Evolutionary conservation across 306 rosid genomes (phyloP).

Genomic region (Ammopiptanthus mongolicus): DNA sequence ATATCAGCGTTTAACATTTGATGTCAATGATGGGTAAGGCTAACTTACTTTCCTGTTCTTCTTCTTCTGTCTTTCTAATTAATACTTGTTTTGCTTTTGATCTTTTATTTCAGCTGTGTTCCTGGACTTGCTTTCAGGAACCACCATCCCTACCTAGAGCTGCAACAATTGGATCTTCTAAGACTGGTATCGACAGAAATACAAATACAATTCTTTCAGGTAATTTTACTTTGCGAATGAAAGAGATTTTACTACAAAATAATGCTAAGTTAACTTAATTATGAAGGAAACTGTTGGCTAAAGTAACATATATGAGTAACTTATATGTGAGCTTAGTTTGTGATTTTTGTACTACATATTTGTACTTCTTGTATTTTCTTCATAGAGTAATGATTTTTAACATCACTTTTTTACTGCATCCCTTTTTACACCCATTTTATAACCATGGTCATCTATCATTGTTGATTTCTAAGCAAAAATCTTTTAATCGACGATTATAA

Average conservation of each 20-base stretch:
- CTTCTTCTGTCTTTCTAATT: neutral
- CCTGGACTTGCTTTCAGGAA: constrained; percentile 51
- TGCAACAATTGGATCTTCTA: constrained; percentile 42
- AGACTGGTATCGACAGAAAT: constrained; percentile 24
- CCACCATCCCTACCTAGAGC: constrained; percentile 29
- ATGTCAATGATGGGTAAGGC: constrained; percentile 37
- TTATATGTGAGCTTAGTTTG: too few species aligned
- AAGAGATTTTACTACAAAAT: neutral
- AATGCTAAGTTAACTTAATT: too few species aligned
- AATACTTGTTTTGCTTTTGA: constrained; percentile 2
- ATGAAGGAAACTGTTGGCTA: too few species aligned
- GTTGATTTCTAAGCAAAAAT: too few species aligned
- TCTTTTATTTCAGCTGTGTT: constrained; percentile 28
- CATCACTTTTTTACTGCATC: too few species aligned
- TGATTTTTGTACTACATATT: too few species aligned
- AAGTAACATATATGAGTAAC: too few species aligned
- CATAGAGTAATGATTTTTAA: too few species aligned
- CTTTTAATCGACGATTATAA: too few species aligned
- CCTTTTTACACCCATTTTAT: too few species aligned
- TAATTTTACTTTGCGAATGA: neutral
- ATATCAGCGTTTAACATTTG: constrained; percentile 22
- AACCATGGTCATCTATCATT: too few species aligned
- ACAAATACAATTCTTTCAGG: constrained; percentile 47
- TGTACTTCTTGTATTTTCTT: too few species aligned
- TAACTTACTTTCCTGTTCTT: neutral